Evolutionary conservation across 108 stramenopile genomes (phyloP).

Genomic region (Cyclotella choctawhatcheeana): DNA sequence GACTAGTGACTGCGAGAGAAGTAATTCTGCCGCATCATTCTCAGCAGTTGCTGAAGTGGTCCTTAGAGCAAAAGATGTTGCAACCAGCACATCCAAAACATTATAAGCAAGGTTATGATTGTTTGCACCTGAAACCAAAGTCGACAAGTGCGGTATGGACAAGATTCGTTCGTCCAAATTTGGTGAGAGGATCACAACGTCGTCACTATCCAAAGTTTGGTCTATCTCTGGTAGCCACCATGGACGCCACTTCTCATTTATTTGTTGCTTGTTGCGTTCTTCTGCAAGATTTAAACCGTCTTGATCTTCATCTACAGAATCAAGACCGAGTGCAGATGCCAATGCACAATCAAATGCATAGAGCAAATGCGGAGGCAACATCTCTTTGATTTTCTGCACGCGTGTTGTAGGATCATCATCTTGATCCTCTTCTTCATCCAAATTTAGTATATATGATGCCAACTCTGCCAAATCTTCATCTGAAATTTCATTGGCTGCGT

Average conservation of each 20-base stretch:
- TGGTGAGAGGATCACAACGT: background rate
- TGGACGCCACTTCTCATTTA: background rate
- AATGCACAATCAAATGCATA: conserved; percentile 26
- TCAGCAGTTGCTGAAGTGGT: background rate
- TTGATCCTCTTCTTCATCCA: conserved; percentile 11
- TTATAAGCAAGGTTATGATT: conserved; percentile 22
- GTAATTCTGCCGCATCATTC: background rate
- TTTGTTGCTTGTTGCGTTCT: background rate
- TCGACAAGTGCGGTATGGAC: background rate
- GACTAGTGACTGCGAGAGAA: conserved; percentile 19
- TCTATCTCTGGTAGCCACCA: conserved; percentile 22
- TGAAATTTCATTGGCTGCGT: background rate
- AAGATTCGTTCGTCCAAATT: conserved; percentile 25
- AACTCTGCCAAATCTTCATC: conserved; percentile 29
- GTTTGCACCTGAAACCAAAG: background rate
- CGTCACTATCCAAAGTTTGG: background rate
- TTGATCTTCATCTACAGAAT: background rate
- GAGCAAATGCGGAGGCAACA: conserved; percentile 22
- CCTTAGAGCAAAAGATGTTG: conserved; percentile 19
- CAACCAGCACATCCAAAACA: conserved; percentile 23
- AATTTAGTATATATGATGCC: conserved; percentile 19
- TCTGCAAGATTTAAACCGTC: background rate
- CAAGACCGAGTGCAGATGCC: conserved; percentile 2
- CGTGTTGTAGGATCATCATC: background rate
- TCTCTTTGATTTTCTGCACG: background rate